These are phyloP conservation scores for Balansia obtecta DNA, from an alignment of 2,329 filamentous ascomycete genomes.

Conservation along the genomic window DNA sequence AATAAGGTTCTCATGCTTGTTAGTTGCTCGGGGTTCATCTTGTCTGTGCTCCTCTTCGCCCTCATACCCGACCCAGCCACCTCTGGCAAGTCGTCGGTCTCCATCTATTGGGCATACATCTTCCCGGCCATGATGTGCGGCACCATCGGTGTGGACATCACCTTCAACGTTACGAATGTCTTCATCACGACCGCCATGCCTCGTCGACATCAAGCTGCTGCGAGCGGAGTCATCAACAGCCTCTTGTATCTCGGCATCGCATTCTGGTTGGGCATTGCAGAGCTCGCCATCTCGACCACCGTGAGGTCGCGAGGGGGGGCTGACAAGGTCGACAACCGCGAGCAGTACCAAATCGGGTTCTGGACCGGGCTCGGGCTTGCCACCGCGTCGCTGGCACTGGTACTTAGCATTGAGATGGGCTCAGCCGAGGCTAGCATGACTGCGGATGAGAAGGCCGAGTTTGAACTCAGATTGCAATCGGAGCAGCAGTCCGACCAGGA, in stretches of 20 bases:
- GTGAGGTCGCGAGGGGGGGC: constrained; percentile 12
- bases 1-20: constrained; percentile 51
- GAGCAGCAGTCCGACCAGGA: constrained; percentile 13
- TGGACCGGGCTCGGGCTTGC: constrained; percentile 52
- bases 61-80: constrained; percentile 40
- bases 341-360: constrained; percentile 53
- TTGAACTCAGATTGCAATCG: constrained; percentile 8
- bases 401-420: constrained; percentile 43
- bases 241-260: constrained; percentile 61
- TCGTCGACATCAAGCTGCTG: constrained; percentile 53
- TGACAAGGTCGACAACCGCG: constrained; percentile 24
- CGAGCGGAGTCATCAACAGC: constrained; percentile 59
- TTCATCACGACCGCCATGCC: constrained; percentile 67
- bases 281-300: constrained; percentile 46
- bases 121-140: constrained; percentile 58
- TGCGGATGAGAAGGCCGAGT: constrained; percentile 37
- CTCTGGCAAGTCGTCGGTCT: constrained; percentile 12
- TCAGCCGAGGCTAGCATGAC: constrained; percentile 45
- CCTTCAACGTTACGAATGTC: constrained; percentile 63
- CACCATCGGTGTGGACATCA: constrained; percentile 64
- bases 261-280: constrained; percentile 57
- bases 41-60: constrained; percentile 50
- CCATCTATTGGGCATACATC: constrained; percentile 57
- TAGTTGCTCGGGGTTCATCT: constrained; percentile 45
- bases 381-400: constrained; percentile 35